Evolutionary conservation across 1,139 yeast species (phyloP).

Genomic region (Sugiyamaella pinicola): DNA sequence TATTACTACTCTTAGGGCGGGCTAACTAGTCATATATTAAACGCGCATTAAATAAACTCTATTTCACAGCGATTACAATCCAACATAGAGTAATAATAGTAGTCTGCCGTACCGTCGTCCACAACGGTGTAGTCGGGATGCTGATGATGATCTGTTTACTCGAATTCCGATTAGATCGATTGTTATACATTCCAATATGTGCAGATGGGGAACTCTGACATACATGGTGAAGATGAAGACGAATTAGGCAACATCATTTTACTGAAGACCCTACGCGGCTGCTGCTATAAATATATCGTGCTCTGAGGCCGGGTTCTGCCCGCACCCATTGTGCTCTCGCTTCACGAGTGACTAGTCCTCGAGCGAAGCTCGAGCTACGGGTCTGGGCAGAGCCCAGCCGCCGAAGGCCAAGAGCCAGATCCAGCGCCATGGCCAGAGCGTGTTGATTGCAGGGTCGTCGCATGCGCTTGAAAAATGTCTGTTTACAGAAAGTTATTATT

Average conservation of each 20-base stretch:
- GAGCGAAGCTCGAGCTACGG: neutral
- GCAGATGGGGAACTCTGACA: neutral
- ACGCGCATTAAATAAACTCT: too few relatives aligned
- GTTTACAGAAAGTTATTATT: neutral
- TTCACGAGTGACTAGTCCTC: neutral
- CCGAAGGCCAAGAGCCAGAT: neutral
- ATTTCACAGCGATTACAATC: too few relatives aligned
- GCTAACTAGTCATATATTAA: too few relatives aligned
- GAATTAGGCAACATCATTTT: neutral
- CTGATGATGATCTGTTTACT: conserved; percentile 3
- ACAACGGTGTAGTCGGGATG: neutral
- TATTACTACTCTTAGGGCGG: too few relatives aligned
- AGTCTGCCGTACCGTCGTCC: neutral
- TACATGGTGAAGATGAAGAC: neutral
- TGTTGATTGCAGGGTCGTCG: too few relatives aligned
- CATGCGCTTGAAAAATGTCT: neutral
- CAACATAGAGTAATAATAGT: too few relatives aligned
- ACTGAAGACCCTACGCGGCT: too few relatives aligned
- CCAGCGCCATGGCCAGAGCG: neutral
- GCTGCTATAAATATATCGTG: too few relatives aligned
- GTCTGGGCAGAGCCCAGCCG: neutral
- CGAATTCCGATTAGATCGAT: conserved; percentile 11
- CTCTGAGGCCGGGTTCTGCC: neutral
- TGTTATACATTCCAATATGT: conserved; percentile 5
- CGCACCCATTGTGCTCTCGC: neutral